Evolutionary conservation across 345 rosid species (phyloP), one percentile per base, ranked within the genome.

Genomic region (Eutrema yunnanense): DNA sequence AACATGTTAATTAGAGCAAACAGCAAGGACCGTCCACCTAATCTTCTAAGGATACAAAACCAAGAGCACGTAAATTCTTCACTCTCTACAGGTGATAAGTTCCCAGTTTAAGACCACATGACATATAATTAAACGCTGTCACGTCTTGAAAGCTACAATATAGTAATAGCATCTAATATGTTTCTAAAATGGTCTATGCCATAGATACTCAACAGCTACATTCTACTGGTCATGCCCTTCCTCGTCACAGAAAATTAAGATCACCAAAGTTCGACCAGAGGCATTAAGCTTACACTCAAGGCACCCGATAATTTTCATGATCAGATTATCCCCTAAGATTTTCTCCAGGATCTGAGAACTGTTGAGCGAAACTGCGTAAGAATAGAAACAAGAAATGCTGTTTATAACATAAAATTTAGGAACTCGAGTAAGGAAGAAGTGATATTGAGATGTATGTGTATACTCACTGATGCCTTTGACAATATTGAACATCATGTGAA

Each of bases 261-360:
- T 48, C 29, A 74, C 14, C 33, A 66, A 49, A 13, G 32, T 46
- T 65, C 38, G 13, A 66, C 61, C 38, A 66, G 36, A 30, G 51
- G 51, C 51, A 44, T 46, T 3, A 66, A 55, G 49, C 96, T 86
- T 85, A 95, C 99, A 87, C 84, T 92, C 99, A 10, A 95, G 97
- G 67, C 96, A 81, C 59, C 99, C 96, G 40, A 95, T 83, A 61
- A 87, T 77, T 73, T 92, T 90, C 92, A 95, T 86, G 79, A 95
- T 85, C 77, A 89, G 79, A 59, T 87, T 90, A 83, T 92, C 93
- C 79, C 87, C 96, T 60, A 90, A 86, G 60, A 92, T 82, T 81
- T 81, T 89, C 76, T 87, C 96, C 62, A 92, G 86, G 62, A 95
- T 84, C 80, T 84, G 90, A 80, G 83, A 81, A 75, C 82, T 92